Conservation (phyloP, 495 filamentous ascomycete genomes). For the Aspergillus ostianus region DNA sequence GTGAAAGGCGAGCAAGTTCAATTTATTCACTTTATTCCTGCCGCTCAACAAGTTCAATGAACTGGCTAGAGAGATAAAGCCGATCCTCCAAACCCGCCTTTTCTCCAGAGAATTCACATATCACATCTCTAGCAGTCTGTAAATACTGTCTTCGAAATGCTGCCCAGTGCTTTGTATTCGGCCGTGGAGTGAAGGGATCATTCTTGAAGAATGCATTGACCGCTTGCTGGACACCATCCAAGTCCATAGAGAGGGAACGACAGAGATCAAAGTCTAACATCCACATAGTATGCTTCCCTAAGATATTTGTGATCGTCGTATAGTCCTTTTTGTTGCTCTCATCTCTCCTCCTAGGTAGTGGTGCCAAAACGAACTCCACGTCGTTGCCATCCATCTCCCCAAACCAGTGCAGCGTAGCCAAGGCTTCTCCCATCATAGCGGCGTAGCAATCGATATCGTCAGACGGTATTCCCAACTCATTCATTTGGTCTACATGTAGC, state of each 20-base stretch:
- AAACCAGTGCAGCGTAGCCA: conserved; percentile 47
- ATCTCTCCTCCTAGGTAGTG: background rate
- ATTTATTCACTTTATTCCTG: background rate
- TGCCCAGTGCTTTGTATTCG: conserved; percentile 31
- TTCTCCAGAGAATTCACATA: background rate
- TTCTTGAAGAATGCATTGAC: conserved; percentile 35
- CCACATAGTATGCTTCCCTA: conserved; percentile 35
- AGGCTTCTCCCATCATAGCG: conserved; percentile 40
- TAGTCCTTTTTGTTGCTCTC: background rate
- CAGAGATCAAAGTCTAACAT: conserved; percentile 48
- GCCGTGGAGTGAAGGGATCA: conserved; percentile 43
- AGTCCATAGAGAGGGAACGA: conserved; percentile 30
- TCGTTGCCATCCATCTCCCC: conserved; percentile 45
- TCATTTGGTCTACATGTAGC: conserved; percentile 49
- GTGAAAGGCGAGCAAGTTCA: no score
- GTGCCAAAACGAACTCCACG: conserved; percentile 51
- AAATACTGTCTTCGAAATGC: conserved; percentile 26
- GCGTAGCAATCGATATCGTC: conserved; percentile 22
- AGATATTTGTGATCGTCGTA: conserved; percentile 4
- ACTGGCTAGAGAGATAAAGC: background rate
- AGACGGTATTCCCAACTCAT: conserved; percentile 31
- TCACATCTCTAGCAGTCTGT: background rate
- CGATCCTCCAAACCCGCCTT: background rate
- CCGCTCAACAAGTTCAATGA: background rate
- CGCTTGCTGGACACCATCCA: conserved; percentile 30